These are phyloP conservation scores for Gliomastix tumulicola DNA, from an alignment of 2,329 filamentous ascomycete genomes.

Conservation along the genomic window DNA sequence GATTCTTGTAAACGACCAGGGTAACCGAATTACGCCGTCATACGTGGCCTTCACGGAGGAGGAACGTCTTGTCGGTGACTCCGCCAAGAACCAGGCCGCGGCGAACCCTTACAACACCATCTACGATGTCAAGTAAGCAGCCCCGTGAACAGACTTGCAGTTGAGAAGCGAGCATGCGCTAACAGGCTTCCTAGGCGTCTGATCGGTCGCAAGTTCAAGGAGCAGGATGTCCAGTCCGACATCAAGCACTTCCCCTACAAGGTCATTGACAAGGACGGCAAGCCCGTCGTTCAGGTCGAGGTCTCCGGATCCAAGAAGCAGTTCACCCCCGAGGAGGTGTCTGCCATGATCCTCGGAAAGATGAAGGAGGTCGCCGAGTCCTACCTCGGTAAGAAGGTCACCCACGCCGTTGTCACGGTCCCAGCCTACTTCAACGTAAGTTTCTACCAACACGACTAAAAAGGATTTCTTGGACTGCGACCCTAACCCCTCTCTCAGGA, in stretches of 20 bases:
- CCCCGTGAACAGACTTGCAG: too few species aligned
- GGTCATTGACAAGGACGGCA: constrained; percentile 81
- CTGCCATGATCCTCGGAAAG: constrained; percentile 75
- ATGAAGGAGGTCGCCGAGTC: constrained; percentile 79
- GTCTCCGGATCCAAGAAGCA: constrained; percentile 58
- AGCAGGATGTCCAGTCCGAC: constrained; percentile 85
- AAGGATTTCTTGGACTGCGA: too few species aligned
- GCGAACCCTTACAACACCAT: constrained; percentile 71
- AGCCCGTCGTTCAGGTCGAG: constrained; percentile 76
- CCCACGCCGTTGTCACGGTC: constrained; percentile 86
- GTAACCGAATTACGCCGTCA: constrained; percentile 91
- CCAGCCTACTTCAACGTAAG: constrained; percentile 87
- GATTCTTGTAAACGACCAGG: constrained; percentile 93
- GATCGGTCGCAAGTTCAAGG: constrained; percentile 76
- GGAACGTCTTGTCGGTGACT: constrained; percentile 93
- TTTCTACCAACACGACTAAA: constrained; percentile 5
- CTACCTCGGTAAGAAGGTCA: constrained; percentile 76
- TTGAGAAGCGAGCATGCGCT: constrained; percentile 8
- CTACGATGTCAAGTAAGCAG: constrained; percentile 76
- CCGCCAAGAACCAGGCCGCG: constrained; percentile 92
- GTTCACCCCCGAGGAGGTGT: constrained; percentile 76
- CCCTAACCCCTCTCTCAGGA: constrained; percentile 45
- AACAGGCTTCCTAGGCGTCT: constrained; percentile 52
- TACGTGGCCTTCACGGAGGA: constrained; percentile 97
- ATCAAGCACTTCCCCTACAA: constrained; percentile 99